Base-by-base conservation (phyloP, 306 rosid genomes). In the Comarum palustre region DNA sequence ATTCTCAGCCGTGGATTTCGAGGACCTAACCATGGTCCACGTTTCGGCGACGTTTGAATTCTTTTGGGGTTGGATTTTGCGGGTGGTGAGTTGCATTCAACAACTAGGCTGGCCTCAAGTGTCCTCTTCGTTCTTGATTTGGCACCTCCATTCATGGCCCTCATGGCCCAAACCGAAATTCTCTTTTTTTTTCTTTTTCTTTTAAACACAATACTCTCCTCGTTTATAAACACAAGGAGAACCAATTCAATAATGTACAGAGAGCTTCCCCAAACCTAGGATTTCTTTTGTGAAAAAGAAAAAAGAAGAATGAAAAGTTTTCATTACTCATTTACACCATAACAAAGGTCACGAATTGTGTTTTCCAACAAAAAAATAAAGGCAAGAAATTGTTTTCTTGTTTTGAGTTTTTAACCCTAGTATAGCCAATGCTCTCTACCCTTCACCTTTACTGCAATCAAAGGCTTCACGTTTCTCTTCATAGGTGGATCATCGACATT, bases 81-180 rank as follows among this genome's bases (percentile, higher is more conserved):
- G 72, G 82, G 65, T 73, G 83, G 75, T 83, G 59, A 83, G 79
- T 66, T 86, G 90, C 80, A 84, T 81, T 90, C 82, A 52, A 54
- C 62, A 68, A 65, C 86, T 69, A 66, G 81, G 77, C 79, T 78
- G 81, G 78, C 75, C 70, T 55, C 71, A 20, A 80, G 27, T 54
- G 52, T 55, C 63, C 47, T 36, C 17, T 34, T 55, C 77, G 52
- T 15, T 27, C 15, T 66, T 66, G 47, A 79, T 72, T 66, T 73
- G 73, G 62, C 62, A 69, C 60, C 36, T 50, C 11, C 61, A 5
- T 45, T 61, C 60, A 43, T 74, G 71, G 62, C 15, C 32, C 66
- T 5, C n/a, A n/a, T n/a, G n/a, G n/a, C n/a, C n/a, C 38, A 34
- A 66, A 52, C 41, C 27, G n/a, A 42, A 75, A 19, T 66, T 50